phyloP scores from a whole-genome alignment of 306 rosid species.

The Vigna mungo region DNA sequence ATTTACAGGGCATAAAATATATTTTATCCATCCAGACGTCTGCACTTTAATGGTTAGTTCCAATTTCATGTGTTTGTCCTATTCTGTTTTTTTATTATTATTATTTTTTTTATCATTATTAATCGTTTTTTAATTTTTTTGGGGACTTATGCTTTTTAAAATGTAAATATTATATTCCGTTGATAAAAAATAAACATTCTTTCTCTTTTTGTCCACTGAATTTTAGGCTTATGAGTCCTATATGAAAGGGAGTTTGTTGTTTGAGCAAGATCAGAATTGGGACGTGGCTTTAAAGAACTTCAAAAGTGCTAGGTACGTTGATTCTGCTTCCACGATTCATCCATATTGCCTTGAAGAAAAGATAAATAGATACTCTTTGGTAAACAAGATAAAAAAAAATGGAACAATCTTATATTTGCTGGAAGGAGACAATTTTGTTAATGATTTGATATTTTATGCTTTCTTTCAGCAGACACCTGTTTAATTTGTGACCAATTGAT shows the following conservation, averaged over 20 bases:
- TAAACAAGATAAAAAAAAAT: neutral
- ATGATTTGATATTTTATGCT: slow-evolving; percentile 24
- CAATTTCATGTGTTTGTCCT: slow-evolving; percentile 29
- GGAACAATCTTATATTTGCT: slow-evolving; percentile 29
- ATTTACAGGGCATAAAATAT: slow-evolving; percentile 23
- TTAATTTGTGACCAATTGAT: slow-evolving; percentile 14
- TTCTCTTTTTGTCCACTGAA: slow-evolving; percentile 30
- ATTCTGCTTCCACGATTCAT: slow-evolving; percentile 31
- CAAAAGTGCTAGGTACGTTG: slow-evolving; percentile 92
- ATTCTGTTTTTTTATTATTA: slow-evolving; percentile 24
- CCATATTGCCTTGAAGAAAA: slow-evolving; percentile 18
- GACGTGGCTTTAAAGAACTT: slow-evolving; percentile 86
- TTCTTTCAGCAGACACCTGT: slow-evolving; percentile 28
- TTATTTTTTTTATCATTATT: slow-evolving; percentile 31
- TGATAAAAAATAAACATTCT: slow-evolving; percentile 31
- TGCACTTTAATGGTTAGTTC: slow-evolving; percentile 10
- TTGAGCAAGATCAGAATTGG: slow-evolving; percentile 97
- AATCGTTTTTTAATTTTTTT: neutral
- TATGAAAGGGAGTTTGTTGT: slow-evolving; percentile 94
- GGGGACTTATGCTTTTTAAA: neutral
- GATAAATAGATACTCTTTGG: neutral
- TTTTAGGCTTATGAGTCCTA: slow-evolving; percentile 93
- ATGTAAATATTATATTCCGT: slow-evolving; percentile 35
- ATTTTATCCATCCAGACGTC: slow-evolving; percentile 31
- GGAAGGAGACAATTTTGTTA: slow-evolving; percentile 28